Percentiles rank a stretch among this genome's conserved stretches.
These are phyloP conservation scores for Suhomyces kunorum DNA, from an alignment of 1,139 yeast species.

Conservation along the genomic window DNA sequence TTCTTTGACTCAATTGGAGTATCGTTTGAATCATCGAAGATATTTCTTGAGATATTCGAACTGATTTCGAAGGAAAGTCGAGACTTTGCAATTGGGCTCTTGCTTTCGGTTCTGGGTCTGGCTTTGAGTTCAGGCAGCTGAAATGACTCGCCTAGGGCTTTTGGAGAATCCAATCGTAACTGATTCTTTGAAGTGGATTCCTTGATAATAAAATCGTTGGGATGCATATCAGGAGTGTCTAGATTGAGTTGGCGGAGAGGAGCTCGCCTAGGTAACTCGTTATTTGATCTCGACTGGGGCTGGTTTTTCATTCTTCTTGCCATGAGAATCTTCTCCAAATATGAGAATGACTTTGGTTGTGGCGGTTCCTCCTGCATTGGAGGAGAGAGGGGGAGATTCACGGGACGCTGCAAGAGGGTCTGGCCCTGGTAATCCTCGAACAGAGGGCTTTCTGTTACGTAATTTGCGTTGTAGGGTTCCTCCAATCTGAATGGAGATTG, in stretches of 20 bases:
- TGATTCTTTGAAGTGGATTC: not conserved
- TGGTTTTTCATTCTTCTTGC: conserved; percentile 16
- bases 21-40: too few relatives aligned
- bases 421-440: conserved; percentile 5
- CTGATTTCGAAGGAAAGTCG: not conserved
- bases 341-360: conserved; percentile 21
- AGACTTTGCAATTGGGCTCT: not conserved
- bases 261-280: not conserved
- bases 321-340: conserved; percentile 33
- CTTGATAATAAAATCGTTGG: not conserved
- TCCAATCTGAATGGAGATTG: conserved; percentile 17
- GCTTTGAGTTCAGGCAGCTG: not conserved
- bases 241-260: not conserved
- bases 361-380: not conserved
- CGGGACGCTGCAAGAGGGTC: not conserved
- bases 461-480: not conserved
- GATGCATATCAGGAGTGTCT: not conserved
- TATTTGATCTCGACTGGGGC: not conserved
- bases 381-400: not conserved
- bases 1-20: not conserved
- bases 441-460: conserved; percentile 3
- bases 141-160: not conserved
- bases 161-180: not conserved
- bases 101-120: not conserved
- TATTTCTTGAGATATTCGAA: not conserved